phyloP scores from a whole-genome alignment of 2,329 filamentous ascomycete genomes.

The Lasiodiplodia sp. region DNA sequence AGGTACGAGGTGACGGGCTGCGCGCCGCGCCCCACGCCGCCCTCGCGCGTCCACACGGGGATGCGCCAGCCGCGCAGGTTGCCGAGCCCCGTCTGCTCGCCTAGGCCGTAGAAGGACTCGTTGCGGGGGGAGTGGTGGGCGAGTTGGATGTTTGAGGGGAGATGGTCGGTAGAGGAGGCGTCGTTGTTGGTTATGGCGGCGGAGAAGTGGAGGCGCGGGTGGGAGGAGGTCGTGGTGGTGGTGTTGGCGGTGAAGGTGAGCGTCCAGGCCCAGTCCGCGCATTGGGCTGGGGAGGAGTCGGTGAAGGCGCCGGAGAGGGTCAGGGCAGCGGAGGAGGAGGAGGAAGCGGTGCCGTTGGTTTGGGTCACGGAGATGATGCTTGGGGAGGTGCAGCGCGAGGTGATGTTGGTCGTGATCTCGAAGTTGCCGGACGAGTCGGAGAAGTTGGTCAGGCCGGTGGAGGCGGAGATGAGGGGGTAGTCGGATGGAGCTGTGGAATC shows the following conservation, averaged over 20 bases:
- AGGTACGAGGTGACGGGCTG: slow-evolving; percentile 37
- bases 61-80: slow-evolving; percentile 40
- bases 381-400: slow-evolving; percentile 1
- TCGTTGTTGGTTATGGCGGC: slow-evolving; percentile 32
- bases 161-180: slow-evolving; percentile 33
- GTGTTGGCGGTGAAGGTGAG: slow-evolving; percentile 7
- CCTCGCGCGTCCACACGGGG: slow-evolving; percentile 40
- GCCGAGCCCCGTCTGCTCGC: slow-evolving; percentile 38
- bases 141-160: slow-evolving; percentile 36
- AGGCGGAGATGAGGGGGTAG: slow-evolving; percentile 27
- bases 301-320: slow-evolving; percentile 22
- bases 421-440: slow-evolving; percentile 30
- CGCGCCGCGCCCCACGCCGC: slow-evolving; percentile 41
- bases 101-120: slow-evolving; percentile 41
- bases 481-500: slow-evolving; percentile 3
- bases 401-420: slow-evolving; percentile 18
- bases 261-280: slow-evolving; percentile 17
- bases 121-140: slow-evolving; percentile 33
- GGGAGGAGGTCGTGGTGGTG: background rate
- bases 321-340: background rate
- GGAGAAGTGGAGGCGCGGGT: slow-evolving; percentile 7
- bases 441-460: slow-evolving; percentile 24
- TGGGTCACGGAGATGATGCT: slow-evolving; percentile 14
- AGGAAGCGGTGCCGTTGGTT: background rate
- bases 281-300: background rate